Conservation (phyloP, 1,139 yeast species). For the Candida tunisiensis region DNA sequence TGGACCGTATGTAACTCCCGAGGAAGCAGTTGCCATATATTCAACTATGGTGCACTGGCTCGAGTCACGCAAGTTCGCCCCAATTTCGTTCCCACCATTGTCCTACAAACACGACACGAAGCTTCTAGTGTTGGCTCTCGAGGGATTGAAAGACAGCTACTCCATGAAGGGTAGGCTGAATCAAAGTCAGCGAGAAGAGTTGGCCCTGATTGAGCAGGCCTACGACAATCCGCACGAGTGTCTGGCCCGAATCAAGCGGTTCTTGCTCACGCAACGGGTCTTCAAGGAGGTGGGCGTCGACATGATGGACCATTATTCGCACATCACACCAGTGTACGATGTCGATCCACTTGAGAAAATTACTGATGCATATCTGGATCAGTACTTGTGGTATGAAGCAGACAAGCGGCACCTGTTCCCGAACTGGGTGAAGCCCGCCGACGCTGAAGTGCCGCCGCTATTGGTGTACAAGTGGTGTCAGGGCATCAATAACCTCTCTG, state of each 20-base stretch:
- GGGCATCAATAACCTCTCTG: conserved; percentile 66
- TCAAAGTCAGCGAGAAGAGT: conserved; percentile 78
- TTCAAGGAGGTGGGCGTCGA: conserved; percentile 81
- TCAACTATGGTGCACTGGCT: conserved; percentile 87
- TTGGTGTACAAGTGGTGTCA: conserved; percentile 91
- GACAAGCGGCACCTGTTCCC: conserved; percentile 82
- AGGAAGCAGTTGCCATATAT: conserved; percentile 77
- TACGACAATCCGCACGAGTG: conserved; percentile 95
- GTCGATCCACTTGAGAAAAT: conserved; percentile 89
- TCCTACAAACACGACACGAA: conserved; percentile 91
- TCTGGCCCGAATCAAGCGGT: conserved; percentile 67
- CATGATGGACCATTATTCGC: conserved; percentile 85
- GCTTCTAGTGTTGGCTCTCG: conserved; percentile 73
- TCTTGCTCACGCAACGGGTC: conserved; percentile 72
- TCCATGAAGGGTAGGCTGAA: conserved; percentile 74
- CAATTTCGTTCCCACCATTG: conserved; percentile 88
- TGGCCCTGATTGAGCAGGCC: conserved; percentile 89
- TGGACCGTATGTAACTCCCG: conserved; percentile 78
- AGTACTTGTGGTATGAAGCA: conserved; percentile 91
- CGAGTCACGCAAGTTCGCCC: conserved; percentile 68
- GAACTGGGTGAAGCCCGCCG: conserved; percentile 92
- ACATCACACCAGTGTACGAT: conserved; percentile 69
- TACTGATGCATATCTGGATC: conserved; percentile 92
- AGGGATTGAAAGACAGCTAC: conserved; percentile 68
- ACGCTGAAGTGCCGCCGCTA: conserved; percentile 83